These are phyloP conservation scores for Diaporthe vaccinii DNA, from an alignment of 2,329 filamentous ascomycete species.

Conservation along the genomic window DNA sequence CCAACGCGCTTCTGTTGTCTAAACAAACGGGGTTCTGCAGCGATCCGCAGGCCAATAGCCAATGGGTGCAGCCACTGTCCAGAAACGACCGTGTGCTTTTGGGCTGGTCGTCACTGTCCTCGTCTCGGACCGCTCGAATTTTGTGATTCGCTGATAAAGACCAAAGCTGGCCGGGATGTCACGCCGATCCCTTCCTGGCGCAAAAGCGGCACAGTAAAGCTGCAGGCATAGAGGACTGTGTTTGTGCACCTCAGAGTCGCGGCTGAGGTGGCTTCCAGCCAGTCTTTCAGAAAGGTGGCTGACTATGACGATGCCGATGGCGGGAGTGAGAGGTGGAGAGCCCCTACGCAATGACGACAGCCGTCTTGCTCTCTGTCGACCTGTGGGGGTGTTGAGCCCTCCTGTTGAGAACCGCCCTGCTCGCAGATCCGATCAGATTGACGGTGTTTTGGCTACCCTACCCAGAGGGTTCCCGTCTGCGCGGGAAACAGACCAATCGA, in stretches of 20 bases:
- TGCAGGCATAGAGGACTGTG: conserved; percentile 32
- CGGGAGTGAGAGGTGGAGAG: conserved; percentile 25
- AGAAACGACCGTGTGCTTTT: conserved; percentile 24
- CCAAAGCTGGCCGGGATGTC: conserved; percentile 25
- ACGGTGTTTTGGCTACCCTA: not conserved
- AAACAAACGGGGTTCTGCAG: conserved; percentile 16
- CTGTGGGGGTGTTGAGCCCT: not conserved
- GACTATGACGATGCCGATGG: conserved; percentile 38
- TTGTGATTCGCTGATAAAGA: conserved; percentile 40
- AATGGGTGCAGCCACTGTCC: conserved; percentile 21
- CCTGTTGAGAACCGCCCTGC: conserved; percentile 7
- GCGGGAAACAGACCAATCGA: conserved; percentile 10
- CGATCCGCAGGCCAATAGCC: conserved; percentile 22
- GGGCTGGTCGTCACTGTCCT: conserved; percentile 14
- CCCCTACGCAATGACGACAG: conserved; percentile 28
- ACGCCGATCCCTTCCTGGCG: conserved; percentile 22
- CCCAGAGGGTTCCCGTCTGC: not conserved
- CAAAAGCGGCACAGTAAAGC: conserved; percentile 33
- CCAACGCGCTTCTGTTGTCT: not conserved
- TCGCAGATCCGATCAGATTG: conserved; percentile 9
- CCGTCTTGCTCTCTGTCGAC: not conserved
- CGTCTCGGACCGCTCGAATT: conserved; percentile 35
- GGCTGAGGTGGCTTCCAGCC: conserved; percentile 22
- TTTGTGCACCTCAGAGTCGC: conserved; percentile 33
- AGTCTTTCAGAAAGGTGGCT: conserved; percentile 33